A percentile compares a stretch with the other conserved stretches of the same genome.
phyloP scores from a whole-genome alignment of 495 filamentous ascomycete species.

The Staphylotrichum tortipilum region DNA sequence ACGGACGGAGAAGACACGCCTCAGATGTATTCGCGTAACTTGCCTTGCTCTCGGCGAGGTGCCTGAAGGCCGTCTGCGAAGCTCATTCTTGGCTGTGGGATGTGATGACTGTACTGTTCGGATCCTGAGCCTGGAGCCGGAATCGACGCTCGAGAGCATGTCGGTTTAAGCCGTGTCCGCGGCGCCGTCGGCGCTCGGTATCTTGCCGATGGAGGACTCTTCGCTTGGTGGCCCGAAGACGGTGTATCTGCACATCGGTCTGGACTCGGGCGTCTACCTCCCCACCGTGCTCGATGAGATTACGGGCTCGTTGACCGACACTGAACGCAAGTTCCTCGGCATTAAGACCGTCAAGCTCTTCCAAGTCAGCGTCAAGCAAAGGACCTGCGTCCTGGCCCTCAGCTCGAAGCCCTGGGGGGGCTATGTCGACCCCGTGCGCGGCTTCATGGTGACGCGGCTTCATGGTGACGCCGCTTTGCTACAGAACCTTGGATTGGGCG shows the following conservation, averaged over 20 bases:
- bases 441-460: no score
- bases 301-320: slow-evolving; percentile 89
- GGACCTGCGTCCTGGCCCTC: slow-evolving; percentile 79
- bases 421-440: slow-evolving; percentile 78
- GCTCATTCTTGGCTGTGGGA: slow-evolving; percentile 85
- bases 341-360: slow-evolving; percentile 81
- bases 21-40: slow-evolving; percentile 89
- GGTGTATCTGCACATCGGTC: slow-evolving; percentile 85
- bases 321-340: slow-evolving; percentile 84
- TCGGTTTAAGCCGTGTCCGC: slow-evolving; percentile 89
- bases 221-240: slow-evolving; percentile 53
- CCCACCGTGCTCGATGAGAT: slow-evolving; percentile 87
- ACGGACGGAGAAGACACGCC: slow-evolving; percentile 77
- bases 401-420: slow-evolving; percentile 87
- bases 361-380: slow-evolving; percentile 70
- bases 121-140: slow-evolving; percentile 80
- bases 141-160: slow-evolving; percentile 79
- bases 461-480: slow-evolving; percentile 83
- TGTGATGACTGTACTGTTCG: slow-evolving; percentile 94
- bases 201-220: slow-evolving; percentile 89
- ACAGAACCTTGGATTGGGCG: slow-evolving; percentile 79
- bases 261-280: slow-evolving; percentile 93
- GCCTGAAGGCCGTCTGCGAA: slow-evolving; percentile 75
- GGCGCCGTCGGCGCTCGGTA: slow-evolving; percentile 79
- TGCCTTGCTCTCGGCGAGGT: slow-evolving; percentile 85